Percentiles rank a stretch among this genome's conserved stretches.
phyloP scores from a whole-genome alignment of 768 basidiomycete species.

The Coprinopsis marcescibilis region DNA sequence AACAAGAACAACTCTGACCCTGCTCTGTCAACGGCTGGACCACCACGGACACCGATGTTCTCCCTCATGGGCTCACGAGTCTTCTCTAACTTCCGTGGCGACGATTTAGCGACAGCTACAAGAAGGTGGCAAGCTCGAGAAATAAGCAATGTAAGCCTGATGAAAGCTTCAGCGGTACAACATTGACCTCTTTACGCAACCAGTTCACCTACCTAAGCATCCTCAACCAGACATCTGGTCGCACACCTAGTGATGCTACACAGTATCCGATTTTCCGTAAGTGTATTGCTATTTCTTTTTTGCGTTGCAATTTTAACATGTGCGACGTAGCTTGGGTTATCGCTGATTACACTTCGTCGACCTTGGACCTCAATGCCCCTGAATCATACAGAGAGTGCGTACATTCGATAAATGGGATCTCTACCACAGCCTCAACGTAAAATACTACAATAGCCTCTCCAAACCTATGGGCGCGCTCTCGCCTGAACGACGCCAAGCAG shows the following conservation, averaged over 20 bases:
- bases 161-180: not conserved
- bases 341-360: slow-evolving; percentile 72
- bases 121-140: slow-evolving; percentile 85
- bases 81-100: slow-evolving; percentile 43
- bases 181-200: not conserved
- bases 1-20: slow-evolving; percentile 35
- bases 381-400: slow-evolving; percentile 70
- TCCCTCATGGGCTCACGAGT: slow-evolving; percentile 48
- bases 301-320: not conserved
- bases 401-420: slow-evolving; percentile 7
- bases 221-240: slow-evolving; percentile 86
- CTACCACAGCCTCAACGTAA: not conserved
- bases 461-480: slow-evolving; percentile 92
- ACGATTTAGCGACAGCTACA: slow-evolving; percentile 68
- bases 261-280: slow-evolving; percentile 89
- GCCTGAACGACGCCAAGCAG: slow-evolving; percentile 65
- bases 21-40: slow-evolving; percentile 42
- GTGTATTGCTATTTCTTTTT: slow-evolving; percentile 18
- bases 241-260: slow-evolving; percentile 91
- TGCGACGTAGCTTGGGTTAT: slow-evolving; percentile 74
- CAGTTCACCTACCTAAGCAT: slow-evolving; percentile 25
- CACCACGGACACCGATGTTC: slow-evolving; percentile 51
- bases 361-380: slow-evolving; percentile 56
- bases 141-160: slow-evolving; percentile 74
- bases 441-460: slow-evolving; percentile 47